Conservation (phyloP, 148 eudicot species). For the Drosera capensis region DNA sequence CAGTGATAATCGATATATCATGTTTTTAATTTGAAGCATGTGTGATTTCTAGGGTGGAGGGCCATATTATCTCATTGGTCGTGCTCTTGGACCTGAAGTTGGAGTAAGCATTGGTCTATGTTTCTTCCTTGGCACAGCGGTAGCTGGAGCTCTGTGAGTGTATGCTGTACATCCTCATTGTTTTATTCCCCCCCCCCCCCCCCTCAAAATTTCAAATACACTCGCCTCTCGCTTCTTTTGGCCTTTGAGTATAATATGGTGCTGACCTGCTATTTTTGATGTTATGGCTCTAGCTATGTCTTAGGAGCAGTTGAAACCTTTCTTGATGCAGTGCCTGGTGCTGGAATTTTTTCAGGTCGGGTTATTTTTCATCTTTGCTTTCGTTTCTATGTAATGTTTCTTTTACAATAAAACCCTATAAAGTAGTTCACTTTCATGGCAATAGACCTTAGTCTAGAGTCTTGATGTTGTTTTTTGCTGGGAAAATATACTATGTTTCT, state of each 20-base stretch:
- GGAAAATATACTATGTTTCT: not conserved
- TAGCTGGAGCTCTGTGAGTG: conserved; percentile 98
- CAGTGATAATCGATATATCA: not conserved
- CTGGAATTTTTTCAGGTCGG: conserved; percentile 92
- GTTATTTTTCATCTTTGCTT: not conserved
- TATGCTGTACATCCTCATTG: conserved; percentile 13
- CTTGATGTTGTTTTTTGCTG: not conserved
- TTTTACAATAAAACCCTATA: too few relatives aligned
- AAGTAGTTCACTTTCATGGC: too few relatives aligned
- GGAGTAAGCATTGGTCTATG: conserved; percentile 99
- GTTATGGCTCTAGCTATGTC: conserved; percentile 54
- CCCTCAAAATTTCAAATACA: too few relatives aligned
- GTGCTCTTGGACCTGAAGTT: conserved; percentile 99
- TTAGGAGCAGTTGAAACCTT: conserved; percentile 99
- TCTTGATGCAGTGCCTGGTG: conserved; percentile 78
- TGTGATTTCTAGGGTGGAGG: conserved; percentile 70
- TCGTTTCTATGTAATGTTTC: not conserved
- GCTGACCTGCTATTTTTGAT: conserved; percentile 4
- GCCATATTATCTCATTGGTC: conserved; percentile 98
- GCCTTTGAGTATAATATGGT: too few relatives aligned
- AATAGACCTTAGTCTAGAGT: too few relatives aligned
- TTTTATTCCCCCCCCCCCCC: not conserved
- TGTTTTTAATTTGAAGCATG: not conserved
- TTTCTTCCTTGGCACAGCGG: conserved; percentile 96
- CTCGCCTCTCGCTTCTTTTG: too few relatives aligned